These are phyloP conservation scores for Zymoseptoria pseudotritici DNA, from an alignment of 2,329 filamentous ascomycete species.

Conservation along the genomic window DNA sequence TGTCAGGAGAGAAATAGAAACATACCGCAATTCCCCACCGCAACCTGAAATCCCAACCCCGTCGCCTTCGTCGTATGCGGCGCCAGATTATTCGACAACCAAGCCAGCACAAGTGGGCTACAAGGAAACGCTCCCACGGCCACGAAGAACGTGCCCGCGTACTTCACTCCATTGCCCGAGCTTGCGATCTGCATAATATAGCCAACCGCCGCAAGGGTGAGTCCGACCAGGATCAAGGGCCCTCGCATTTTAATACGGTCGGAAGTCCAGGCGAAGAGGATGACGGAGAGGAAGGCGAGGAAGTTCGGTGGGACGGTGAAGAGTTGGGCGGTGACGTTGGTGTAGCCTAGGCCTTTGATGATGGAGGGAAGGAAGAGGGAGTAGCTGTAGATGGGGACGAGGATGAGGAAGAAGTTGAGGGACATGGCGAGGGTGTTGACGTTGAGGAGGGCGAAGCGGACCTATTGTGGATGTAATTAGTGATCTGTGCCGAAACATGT, in stretches of 20 bases:
- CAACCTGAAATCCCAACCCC: slow-evolving; percentile 36
- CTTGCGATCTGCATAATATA: slow-evolving; percentile 34
- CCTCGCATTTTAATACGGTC: slow-evolving; percentile 30
- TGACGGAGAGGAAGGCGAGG: slow-evolving; percentile 24
- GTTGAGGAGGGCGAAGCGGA: slow-evolving; percentile 27
- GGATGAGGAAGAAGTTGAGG: slow-evolving; percentile 29
- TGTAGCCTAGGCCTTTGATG: slow-evolving; percentile 37
- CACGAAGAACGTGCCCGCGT: slow-evolving; percentile 36
- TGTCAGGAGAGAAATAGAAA: not conserved
- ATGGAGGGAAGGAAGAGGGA: slow-evolving; percentile 43
- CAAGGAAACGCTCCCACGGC: slow-evolving; percentile 28
- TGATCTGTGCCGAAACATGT: slow-evolving; percentile 13
- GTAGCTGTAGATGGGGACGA: slow-evolving; percentile 36
- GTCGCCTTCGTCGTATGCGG: slow-evolving; percentile 40
- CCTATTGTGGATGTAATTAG: slow-evolving; percentile 16
- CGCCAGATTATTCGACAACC: slow-evolving; percentile 39
- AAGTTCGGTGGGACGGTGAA: slow-evolving; percentile 34
- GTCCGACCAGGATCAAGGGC: slow-evolving; percentile 25
- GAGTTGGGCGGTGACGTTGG: slow-evolving; percentile 33
- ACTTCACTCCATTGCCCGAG: slow-evolving; percentile 28
- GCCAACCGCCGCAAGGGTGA: slow-evolving; percentile 30
- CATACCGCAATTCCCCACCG: slow-evolving; percentile 33
- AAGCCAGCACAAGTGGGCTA: slow-evolving; percentile 29
- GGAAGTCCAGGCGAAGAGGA: slow-evolving; percentile 21
- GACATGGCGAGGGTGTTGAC: slow-evolving; percentile 29